phyloP scores from a whole-genome alignment of 1,139 yeast genomes.

The Candida albicans region DNA sequence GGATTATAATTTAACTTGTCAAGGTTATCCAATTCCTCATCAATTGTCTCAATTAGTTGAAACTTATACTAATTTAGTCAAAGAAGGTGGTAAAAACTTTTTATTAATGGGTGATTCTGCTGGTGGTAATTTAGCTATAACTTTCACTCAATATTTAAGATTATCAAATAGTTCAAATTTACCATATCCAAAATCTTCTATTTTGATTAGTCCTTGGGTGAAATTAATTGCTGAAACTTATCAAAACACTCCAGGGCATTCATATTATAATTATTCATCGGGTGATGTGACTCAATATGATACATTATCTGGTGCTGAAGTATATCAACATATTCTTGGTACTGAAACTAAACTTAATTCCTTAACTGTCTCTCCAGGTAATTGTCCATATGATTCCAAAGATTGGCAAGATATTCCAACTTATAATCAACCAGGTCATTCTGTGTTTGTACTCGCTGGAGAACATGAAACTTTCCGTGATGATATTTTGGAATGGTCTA shows the following conservation, averaged over 20 bases:
- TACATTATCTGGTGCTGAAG: constrained; percentile 1
- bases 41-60: constrained; percentile 36
- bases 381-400: constrained; percentile 16
- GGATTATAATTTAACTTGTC: constrained; percentile 39
- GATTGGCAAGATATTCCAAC: constrained; percentile 41
- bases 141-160: constrained; percentile 30
- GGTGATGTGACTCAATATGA: constrained; percentile 31
- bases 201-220: constrained; percentile 46
- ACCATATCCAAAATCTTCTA: constrained; percentile 31
- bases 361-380: constrained; percentile 19
- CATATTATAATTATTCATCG: constrained; percentile 33
- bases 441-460: constrained; percentile 36
- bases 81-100: constrained; percentile 29
- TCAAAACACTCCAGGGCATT: constrained; percentile 24
- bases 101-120: constrained; percentile 43
- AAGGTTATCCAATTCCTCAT: constrained; percentile 34
- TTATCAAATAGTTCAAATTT: constrained; percentile 3
- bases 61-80: constrained; percentile 28
- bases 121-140: constrained; percentile 39
- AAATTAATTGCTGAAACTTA: constrained; percentile 14
- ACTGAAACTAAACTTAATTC: constrained; percentile 6
- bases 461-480: constrained; percentile 26
- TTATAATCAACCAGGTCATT: constrained; percentile 24
- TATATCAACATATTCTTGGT: constrained; percentile 14
- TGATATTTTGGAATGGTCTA: constrained; percentile 35